Evolutionary conservation across 2,329 filamentous ascomycete genomes (phyloP).

Genomic region (Apiospora malaysiana): DNA sequence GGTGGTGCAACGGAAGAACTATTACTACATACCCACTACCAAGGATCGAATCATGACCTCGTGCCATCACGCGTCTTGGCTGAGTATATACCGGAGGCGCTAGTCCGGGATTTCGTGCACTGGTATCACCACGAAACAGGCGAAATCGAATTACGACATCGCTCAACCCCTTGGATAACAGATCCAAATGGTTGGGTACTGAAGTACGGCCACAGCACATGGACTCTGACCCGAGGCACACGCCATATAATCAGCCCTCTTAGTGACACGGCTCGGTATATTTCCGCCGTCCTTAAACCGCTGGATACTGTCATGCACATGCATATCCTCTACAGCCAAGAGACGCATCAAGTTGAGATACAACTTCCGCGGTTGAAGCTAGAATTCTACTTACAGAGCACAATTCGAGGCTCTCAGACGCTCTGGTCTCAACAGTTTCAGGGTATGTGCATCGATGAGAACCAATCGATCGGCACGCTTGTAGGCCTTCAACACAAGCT

Average conservation of each 20-base stretch:
- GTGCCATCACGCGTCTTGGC: background rate
- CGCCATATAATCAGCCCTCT: background rate
- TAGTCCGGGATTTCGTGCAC: background rate
- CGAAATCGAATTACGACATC: background rate
- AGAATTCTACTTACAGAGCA: constrained; percentile 47
- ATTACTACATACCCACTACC: background rate
- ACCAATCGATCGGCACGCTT: constrained; percentile 54
- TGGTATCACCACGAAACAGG: background rate
- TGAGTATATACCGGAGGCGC: background rate
- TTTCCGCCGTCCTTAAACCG: background rate
- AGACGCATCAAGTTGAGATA: background rate
- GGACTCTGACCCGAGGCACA: background rate
- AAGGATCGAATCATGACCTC: background rate
- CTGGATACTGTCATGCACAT: background rate
- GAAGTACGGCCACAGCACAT: background rate
- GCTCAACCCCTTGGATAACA: background rate
- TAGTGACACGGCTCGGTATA: background rate
- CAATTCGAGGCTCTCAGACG: constrained; percentile 23
- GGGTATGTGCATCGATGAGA: constrained; percentile 53
- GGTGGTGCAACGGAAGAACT: background rate
- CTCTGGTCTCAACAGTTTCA: constrained; percentile 55
- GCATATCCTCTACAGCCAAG: background rate
- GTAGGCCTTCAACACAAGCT: constrained; percentile 57
- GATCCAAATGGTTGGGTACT: background rate
- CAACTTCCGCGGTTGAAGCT: constrained; percentile 37